Base-by-base conservation (phyloP, 1,284 basidiomycete genomes). In the Puccinia polysora region DNA sequence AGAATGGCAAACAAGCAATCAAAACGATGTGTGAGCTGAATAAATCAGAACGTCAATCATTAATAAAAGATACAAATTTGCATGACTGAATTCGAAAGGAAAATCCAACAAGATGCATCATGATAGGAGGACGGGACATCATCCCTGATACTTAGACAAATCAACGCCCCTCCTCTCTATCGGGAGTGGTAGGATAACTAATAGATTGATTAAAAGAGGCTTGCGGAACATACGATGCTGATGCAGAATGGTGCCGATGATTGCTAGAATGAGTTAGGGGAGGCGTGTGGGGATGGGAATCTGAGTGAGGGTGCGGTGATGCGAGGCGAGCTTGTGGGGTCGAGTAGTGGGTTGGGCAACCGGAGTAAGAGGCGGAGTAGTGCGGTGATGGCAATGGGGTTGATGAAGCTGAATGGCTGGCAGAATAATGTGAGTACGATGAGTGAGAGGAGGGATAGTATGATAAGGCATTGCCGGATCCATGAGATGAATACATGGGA, bases 251-350 rank as follows among this genome's bases (percentile, higher is more conserved):
- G 15, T 64, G 25, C 45, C 40, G 50, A 52, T 65, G 49, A 38
- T 8, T 25, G n/a, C 50, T 43, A 36, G 47, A 55, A 52, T 65
- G 49, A 25, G 50, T 53, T 25, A 65, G 10, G 23, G 64, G 52
- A 8, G 64, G 64, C 4, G 64, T 65, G 23, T 47, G 36, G 8
- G 64, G 64, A 28, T 55, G 64, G 20, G 49, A 65, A 50, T 65
- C 36, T 40, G 64, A 7, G 28, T 65, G 49, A 36, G 49, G 47
- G 15, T 30, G 62, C 25, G 62, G 62, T 10, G 62, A 64, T 32
- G 47, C 43, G 23, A 64, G 45, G n/a, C 45, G 62, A 25, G 43
- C 45, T 64, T 49, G 62, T 23, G 62, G 14, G 10, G n/a, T 64
- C 12, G 30, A 45, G 36, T 50, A 50, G 47, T 64, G 62, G 12